Base-by-base conservation (phyloP, 768 basidiomycete species). In the Tephrocybe sp. region DNA sequence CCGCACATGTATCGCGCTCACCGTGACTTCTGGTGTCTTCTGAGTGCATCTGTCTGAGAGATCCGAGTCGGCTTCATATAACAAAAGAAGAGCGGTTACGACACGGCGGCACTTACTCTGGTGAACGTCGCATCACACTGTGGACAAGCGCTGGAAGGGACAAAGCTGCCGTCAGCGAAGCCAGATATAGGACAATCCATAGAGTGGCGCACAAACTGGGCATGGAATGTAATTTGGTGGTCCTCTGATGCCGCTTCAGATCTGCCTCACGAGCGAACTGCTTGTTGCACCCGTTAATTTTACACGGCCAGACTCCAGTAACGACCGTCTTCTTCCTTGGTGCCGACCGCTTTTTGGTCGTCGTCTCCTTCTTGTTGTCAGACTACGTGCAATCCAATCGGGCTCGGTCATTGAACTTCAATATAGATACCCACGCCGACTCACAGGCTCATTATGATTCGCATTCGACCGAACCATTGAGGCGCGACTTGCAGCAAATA, bases 121-220 rank as follows among this genome's bases (percentile, higher is more conserved):
- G 88, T 90, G 62, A 90, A 90, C 32, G 81, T 83, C 34, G 88
- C 85, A 59, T 89, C 87, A 56, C 88, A 90, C 62, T 90, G 86
- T 2, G 87, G 86, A 67, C 88, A 90, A 37, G 81, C 71, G 66
- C 88, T 89, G 60, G 38, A 57, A 20, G 30, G 54, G n/a, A n/a
- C n/a, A n/a, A 4, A 48, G 28, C 44, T 30, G 15, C 33, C 56
- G 46, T 59, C 26, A 55, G 39, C 23, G 28, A 41, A 44, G 17
- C 8, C 48, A 34, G 10, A 34, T 34, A 30, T 15, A 25, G 12
- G 12, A 23, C 4, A 21, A 47, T 37, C 20, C 44, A 42, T 36
- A 57, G 45, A 43, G 51, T 26, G 28, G 77, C 76, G 61, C 62
- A 89, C 88, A 85, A 89, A 60, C 80, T 82, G 30, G 88, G 86